Evolutionary conservation across 495 filamentous ascomycete genomes (phyloP).

Genomic region (Trichoderma asperelloides): DNA sequence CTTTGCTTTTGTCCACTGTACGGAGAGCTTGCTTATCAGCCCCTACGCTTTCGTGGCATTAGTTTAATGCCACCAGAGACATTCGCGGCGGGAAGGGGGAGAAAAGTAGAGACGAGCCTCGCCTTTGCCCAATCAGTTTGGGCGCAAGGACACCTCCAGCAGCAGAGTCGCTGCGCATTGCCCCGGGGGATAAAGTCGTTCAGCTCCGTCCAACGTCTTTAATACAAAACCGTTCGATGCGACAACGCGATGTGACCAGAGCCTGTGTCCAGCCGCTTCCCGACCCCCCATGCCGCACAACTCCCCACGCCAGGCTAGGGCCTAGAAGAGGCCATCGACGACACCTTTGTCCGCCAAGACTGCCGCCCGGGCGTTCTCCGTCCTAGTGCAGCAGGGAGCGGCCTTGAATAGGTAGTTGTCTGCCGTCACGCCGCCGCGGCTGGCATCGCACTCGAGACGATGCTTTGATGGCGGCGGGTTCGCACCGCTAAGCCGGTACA

Average conservation of each 20-base stretch:
- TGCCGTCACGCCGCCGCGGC: not conserved
- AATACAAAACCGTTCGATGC: not conserved
- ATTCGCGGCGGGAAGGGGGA: too few relatives aligned
- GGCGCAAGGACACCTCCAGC: too few relatives aligned
- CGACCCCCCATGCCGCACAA: not conserved
- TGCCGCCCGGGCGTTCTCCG: not conserved
- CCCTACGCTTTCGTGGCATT: not conserved
- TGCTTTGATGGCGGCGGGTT: not conserved
- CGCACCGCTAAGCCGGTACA: not conserved
- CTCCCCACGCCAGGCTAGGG: not conserved
- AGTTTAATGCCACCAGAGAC: too few relatives aligned
- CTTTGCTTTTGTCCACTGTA: not conserved
- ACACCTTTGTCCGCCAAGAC: not conserved
- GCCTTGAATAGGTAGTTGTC: not conserved
- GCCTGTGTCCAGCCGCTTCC: not conserved
- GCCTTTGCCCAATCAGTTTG: too few relatives aligned
- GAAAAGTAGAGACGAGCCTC: too few relatives aligned
- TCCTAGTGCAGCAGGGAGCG: not conserved
- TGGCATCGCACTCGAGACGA: not conserved
- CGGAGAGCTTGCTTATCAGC: not conserved
- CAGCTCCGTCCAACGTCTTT: too few relatives aligned
- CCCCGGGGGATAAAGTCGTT: too few relatives aligned
- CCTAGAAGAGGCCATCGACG: constrained; percentile 2
- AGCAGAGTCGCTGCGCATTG: too few relatives aligned
- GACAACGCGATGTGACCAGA: not conserved